Evolutionary conservation across 2,329 filamentous ascomycete genomes (phyloP).

Genomic region (Fonsecaea multimorphosa): DNA sequence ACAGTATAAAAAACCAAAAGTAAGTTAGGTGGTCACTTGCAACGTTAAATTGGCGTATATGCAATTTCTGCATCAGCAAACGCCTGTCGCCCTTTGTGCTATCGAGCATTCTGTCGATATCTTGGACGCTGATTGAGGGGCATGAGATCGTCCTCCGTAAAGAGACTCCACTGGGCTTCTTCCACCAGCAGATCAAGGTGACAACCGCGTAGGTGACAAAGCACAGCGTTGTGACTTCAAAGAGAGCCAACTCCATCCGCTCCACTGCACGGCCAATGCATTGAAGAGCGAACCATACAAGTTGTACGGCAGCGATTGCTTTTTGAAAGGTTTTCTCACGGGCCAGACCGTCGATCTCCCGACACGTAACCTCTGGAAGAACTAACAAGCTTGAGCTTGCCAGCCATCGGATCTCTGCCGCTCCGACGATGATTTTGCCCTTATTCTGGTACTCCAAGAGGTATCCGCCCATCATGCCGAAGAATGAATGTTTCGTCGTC

Average conservation of each 20-base stretch:
- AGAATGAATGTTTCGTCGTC: conserved; percentile 5
- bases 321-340: conserved; percentile 1
- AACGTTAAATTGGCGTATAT: neutral
- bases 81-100: neutral
- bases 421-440: neutral
- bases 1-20: neutral
- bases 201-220: neutral
- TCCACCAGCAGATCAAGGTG: conserved; percentile 4
- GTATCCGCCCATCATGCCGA: conserved; percentile 5
- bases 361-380: neutral
- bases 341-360: conserved; percentile 3
- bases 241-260: neutral
- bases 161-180: conserved; percentile 5
- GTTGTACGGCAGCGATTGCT: neutral
- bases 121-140: neutral
- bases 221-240: neutral
- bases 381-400: neutral
- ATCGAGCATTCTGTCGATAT: neutral
- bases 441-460: neutral
- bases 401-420: conserved; percentile 1
- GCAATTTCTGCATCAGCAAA: neutral
- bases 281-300: conserved; percentile 3
- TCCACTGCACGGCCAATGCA: neutral
- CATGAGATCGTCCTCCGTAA: neutral
- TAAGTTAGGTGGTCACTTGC: neutral